phyloP scores from a whole-genome alignment of 371 early-diverging fungal genomes.

The Amoeboaphelidium occidentale region DNA sequence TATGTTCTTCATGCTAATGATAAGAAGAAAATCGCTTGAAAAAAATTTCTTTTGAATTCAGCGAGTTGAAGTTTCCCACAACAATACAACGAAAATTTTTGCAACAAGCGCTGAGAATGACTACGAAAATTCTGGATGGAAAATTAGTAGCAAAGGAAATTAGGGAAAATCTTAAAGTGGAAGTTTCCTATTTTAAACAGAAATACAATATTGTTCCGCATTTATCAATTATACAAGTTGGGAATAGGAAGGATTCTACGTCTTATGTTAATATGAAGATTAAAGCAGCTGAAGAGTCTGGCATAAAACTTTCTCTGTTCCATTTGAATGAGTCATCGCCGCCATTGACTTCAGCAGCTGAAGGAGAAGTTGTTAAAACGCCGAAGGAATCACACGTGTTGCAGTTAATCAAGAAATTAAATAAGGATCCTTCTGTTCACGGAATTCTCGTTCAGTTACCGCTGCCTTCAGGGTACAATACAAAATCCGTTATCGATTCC shows the following conservation, averaged over 20 bases:
- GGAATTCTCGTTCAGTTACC: slow-evolving; percentile 87
- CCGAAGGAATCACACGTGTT: slow-evolving; percentile 16
- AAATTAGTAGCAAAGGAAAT: not conserved
- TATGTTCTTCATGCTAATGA: no score
- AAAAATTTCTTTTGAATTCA: no score
- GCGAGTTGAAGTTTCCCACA: no score
- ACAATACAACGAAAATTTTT: not conserved
- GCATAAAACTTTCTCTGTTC: slow-evolving; percentile 13
- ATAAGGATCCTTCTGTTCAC: slow-evolving; percentile 46
- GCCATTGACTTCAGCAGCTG: not conserved
- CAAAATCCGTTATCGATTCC: slow-evolving; percentile 46
- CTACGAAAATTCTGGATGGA: not conserved
- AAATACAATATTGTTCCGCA: slow-evolving; percentile 22
- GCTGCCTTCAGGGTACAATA: slow-evolving; percentile 57
- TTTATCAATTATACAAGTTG: slow-evolving; percentile 69
- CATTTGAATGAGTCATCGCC: not conserved
- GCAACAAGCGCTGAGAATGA: not conserved
- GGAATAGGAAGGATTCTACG: slow-evolving; percentile 66
- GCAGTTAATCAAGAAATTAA: slow-evolving; percentile 28
- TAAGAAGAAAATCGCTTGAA: no score
- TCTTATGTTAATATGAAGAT: slow-evolving; percentile 76
- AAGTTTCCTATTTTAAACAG: not conserved
- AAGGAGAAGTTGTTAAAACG: slow-evolving; percentile 2
- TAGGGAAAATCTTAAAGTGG: not conserved
- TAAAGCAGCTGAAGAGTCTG: slow-evolving; percentile 45